Evolutionary conservation across 2,329 filamentous ascomycete species (phyloP), one percentile per base, ranked within the genome.

Genomic region (Monilinia fructicola): DNA sequence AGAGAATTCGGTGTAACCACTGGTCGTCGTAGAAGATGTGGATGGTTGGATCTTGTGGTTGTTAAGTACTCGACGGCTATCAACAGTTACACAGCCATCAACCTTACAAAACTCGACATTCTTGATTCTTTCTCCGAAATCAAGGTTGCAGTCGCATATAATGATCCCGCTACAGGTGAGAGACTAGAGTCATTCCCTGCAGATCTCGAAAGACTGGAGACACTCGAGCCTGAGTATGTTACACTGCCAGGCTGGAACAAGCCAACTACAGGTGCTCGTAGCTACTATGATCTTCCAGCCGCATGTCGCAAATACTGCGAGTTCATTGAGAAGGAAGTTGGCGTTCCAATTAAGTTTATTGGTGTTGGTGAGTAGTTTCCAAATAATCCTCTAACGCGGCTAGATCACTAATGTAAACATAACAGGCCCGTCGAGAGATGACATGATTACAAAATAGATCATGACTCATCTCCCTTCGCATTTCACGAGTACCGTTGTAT

Each of bases 111-210:
- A 78, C 83, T 91, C 28, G 88, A 91, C 72, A 83, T 92, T 48
- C 82, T 93, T 21, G 90, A 93, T 76, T 85, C 85, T 42, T 92
- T 96, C 76, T 82, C 85, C 12, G 88, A 87, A 74, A 84, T 96
- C 78, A 90, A 93, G 77, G 82, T 91, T 61, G 90, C 90, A 23
- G 85, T 90, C 18, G 87, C 85, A 2, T 96, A 96, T 79, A 83
- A 82, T 72, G 76, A 81, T 64, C 75, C 78, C 52, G 73, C 77
- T 40, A 79, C 78, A 0, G 79, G 78, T 54, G 75, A 84, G 73
- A 78, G 80, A 65, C 77, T 90, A 14, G 81, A 84, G 23, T 85
- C 83, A 16, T 92, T 90, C 82, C 90, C 84, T 5, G 87, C 88
- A 10, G 85, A 90, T 73, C 81, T 87, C 21, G 78, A 81, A 53